Conservation (phyloP, 257 asterid genomes). For the Fraxinus anomala region DNA sequence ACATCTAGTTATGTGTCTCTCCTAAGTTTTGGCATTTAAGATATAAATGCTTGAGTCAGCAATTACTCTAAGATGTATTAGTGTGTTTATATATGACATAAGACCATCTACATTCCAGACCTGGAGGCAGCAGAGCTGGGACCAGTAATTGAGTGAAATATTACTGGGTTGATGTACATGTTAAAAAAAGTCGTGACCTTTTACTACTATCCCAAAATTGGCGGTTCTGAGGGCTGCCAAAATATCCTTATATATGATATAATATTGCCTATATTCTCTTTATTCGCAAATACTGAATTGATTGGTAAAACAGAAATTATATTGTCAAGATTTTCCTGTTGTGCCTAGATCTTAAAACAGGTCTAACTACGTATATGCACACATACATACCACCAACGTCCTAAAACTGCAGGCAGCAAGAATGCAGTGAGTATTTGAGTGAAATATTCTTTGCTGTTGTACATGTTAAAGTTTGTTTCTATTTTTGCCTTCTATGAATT, state of each 20-base stretch:
- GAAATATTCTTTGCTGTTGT: not conserved
- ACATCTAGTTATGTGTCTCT: not conserved
- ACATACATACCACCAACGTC: not conserved
- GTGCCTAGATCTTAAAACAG: not conserved
- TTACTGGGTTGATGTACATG: not conserved
- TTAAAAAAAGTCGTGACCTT: not conserved
- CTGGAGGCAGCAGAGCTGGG: not conserved
- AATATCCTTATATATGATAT: not conserved
- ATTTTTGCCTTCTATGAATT: not conserved
- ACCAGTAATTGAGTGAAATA: not conserved
- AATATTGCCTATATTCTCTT: not conserved
- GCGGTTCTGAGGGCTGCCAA: not conserved
- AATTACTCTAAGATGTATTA: not conserved
- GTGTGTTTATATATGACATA: not conserved
- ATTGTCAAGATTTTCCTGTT: not conserved
- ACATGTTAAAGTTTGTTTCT: not conserved
- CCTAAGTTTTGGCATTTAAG: not conserved
- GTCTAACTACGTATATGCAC: not conserved
- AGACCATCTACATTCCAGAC: not conserved
- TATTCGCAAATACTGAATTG: conserved; percentile 3
- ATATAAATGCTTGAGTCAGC: not conserved
- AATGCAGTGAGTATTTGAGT: not conserved
- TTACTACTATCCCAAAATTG: not conserved
- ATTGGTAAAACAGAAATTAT: not conserved
- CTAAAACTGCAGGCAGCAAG: not conserved